Evolutionary conservation across 345 rosid species (phyloP).

Genomic region (Eucalyptus marginata): DNA sequence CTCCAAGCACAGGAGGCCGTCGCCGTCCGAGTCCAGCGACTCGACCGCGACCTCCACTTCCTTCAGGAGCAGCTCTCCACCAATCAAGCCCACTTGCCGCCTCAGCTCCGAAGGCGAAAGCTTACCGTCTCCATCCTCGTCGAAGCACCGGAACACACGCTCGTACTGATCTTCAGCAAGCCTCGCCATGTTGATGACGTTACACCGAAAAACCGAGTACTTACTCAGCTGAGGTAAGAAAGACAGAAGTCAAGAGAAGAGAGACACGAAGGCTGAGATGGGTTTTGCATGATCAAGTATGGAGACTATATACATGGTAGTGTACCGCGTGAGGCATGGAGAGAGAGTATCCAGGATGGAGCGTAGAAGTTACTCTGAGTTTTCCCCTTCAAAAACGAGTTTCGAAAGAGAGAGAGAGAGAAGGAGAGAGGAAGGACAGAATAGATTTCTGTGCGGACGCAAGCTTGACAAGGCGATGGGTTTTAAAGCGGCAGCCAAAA

Average conservation of each 20-base stretch:
- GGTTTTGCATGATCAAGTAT: neutral
- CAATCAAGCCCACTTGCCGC: neutral
- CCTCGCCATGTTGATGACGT: neutral
- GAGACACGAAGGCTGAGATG: neutral
- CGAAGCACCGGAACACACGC: neutral
- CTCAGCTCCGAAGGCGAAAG: conserved; percentile 29
- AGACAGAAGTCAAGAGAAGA: neutral
- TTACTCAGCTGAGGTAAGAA: neutral
- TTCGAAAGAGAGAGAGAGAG: no score
- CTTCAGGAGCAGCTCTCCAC: neutral
- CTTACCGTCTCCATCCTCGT: conserved; percentile 15
- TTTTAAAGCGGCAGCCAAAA: no score
- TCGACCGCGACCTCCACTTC: conserved; percentile 18
- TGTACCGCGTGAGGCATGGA: neutral
- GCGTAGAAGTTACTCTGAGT: neutral
- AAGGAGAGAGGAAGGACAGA: neutral
- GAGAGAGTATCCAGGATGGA: neutral
- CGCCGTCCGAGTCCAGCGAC: conserved; percentile 26
- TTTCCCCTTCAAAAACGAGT: neutral
- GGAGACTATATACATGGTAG: neutral
- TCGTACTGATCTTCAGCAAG: neutral
- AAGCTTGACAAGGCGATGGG: no score
- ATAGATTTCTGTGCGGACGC: no score
- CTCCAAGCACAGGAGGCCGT: conserved; percentile 30
- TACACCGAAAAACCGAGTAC: neutral